Evolutionary conservation across 2,329 filamentous ascomycete genomes (phyloP).

Genomic region (Elsinoe arachidis): DNA sequence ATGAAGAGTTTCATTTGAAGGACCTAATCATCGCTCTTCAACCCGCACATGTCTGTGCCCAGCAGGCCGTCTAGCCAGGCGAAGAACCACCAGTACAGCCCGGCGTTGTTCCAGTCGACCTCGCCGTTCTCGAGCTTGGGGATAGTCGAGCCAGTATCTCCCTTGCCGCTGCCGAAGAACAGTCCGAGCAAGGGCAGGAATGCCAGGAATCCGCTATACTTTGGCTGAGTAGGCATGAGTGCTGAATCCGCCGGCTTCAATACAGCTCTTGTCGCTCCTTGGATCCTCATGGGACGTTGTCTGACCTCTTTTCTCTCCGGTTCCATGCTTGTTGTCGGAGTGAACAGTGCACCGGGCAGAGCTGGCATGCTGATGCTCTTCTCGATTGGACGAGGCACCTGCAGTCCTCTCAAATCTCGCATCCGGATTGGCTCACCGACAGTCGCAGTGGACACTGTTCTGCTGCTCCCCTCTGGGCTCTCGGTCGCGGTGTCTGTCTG

Average conservation of each 20-base stretch:
- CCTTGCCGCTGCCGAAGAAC: conserved; percentile 28
- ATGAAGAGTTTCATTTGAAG: background rate
- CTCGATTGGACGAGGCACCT: background rate
- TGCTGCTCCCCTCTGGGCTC: conserved; percentile 24
- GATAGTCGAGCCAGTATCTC: conserved; percentile 62
- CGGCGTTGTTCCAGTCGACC: conserved; percentile 64
- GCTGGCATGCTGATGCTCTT: conserved; percentile 9
- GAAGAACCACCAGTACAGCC: conserved; percentile 53
- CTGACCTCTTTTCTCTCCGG: conserved; percentile 10
- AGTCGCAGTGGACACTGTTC: conserved; percentile 35
- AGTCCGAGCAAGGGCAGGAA: conserved; percentile 22
- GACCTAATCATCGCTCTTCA: conserved; percentile 41
- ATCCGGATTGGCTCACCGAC: conserved; percentile 22
- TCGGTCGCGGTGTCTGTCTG: conserved; percentile 17
- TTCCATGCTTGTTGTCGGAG: conserved; percentile 9
- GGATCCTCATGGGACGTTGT: conserved; percentile 24
- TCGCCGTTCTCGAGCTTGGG: conserved; percentile 63
- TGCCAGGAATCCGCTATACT: conserved; percentile 22
- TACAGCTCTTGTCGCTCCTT: conserved; percentile 31
- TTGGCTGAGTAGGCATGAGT: conserved; percentile 38
- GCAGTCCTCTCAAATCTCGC: conserved; percentile 2
- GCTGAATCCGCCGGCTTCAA: conserved; percentile 39
- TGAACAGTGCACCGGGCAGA: background rate
- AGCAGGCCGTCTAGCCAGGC: conserved; percentile 47
- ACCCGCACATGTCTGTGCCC: conserved; percentile 54